Evolutionary conservation across 129 eudicot genomes (phyloP).

Genomic region (Logfia minima): DNA sequence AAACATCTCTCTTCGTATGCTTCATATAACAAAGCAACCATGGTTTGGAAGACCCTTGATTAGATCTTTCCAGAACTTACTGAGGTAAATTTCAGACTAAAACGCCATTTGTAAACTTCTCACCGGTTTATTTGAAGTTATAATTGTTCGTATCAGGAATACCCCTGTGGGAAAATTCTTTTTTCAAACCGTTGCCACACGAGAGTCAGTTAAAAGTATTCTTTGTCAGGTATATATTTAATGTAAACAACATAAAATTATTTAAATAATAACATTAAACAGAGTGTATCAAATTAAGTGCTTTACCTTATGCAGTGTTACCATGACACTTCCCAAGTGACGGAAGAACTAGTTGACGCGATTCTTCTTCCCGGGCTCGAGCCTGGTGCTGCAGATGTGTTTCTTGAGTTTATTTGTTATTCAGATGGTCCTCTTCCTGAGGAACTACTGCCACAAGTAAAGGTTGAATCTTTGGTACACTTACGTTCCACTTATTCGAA

Average conservation of each 20-base stretch:
- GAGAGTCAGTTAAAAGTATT: conserved; percentile 71
- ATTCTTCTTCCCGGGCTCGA: conserved; percentile 94
- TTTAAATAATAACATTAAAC: background rate
- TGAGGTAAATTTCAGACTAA: conserved; percentile 47
- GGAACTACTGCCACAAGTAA: conserved; percentile 88
- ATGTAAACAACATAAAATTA: background rate
- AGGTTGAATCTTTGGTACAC: conserved; percentile 44
- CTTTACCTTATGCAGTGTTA: conserved; percentile 62
- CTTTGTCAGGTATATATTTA: conserved; percentile 72
- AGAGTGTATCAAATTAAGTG: background rate
- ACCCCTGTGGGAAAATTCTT: conserved; percentile 81
- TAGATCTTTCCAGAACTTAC: conserved; percentile 72
- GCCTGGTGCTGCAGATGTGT: conserved; percentile 95
- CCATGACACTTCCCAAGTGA: conserved; percentile 90
- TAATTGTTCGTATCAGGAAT: conserved; percentile 46
- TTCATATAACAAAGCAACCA: conserved; percentile 87
- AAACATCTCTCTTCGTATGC: conserved; percentile 95
- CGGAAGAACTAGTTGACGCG: conserved; percentile 72
- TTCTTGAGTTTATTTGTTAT: conserved; percentile 96
- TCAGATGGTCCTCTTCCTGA: conserved; percentile 97
- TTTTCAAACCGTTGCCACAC: conserved; percentile 70
- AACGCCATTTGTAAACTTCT: background rate
- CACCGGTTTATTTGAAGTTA: background rate
- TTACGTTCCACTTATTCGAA: background rate
- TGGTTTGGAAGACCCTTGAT: conserved; percentile 87